Evolutionary conservation across 192 early-diverging fungal genomes (phyloP), one percentile per base, ranked within the genome.

Genomic region (Linnemannia schmuckeri): DNA sequence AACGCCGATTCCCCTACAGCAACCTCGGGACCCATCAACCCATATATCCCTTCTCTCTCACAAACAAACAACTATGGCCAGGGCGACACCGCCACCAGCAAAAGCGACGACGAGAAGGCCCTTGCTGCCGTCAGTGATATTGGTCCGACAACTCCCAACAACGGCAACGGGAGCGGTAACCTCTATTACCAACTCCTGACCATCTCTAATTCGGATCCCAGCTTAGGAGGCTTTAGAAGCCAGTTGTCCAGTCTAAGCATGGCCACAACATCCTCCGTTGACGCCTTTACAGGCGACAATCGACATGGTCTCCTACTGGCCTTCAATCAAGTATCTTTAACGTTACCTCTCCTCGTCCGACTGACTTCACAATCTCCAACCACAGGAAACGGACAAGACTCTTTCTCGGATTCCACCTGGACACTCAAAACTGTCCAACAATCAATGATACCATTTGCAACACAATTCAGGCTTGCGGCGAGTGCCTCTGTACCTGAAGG

Each of bases 281-380:
- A 74, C 18, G 35, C 66, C 6, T 5, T 0, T 22, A 69, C 80
- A 71, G 33, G 24, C 7, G 8, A 24, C 20, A 71, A 70, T 52
- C 74, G 74, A 18, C 54, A 76, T 69, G 80, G 72, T 30, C 74
- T 82, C n/a, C n/a, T 82, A 4, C 74, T 82, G 2, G 52, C 74
- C n/a, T 24, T 61, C 49, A 82, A 76, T 52, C 4, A 5, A n/a
- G 20, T 4, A 1, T 0, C 10, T n/a, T 18, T 3, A 13, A 37
- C 24, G 4, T 9, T 55, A 30, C 49, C 68, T 17, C 37, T 54
- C 37, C 4, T 82, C 38, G 27, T 76, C 15, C 80, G 75, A 24
- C 4, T 82, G 33, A 54, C 70, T 0, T 46, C 44, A 44, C 24
- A n/a, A 22, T 70, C 47, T 42, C 73, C 74, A 24, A 27, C 33